Evolutionary conservation across 352 stramenopile species (phyloP).

Genomic region (Phytophthora foliorum): DNA sequence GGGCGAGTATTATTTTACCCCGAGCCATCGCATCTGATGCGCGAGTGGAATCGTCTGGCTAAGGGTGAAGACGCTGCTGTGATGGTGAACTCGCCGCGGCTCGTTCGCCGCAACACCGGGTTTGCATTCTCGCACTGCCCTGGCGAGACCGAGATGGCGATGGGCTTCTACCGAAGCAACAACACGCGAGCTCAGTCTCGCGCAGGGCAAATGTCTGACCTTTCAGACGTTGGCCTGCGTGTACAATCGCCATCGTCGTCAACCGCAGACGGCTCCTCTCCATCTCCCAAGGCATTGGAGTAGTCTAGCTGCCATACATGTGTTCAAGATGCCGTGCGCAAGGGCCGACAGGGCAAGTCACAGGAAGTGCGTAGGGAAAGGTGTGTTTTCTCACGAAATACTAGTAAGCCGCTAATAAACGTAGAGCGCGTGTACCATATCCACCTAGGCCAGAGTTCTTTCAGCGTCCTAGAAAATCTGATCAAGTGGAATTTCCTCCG

Average conservation of each 20-base stretch:
- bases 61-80: slow-evolving; percentile 74
- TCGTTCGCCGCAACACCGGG: slow-evolving; percentile 87
- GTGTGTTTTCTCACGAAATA: slow-evolving; percentile 29
- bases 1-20: slow-evolving; percentile 90
- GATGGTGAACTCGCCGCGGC: slow-evolving; percentile 69
- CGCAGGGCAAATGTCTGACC: slow-evolving; percentile 40
- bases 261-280: slow-evolving; percentile 65
- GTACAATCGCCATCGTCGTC: slow-evolving; percentile 60
- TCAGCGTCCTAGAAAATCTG: slow-evolving; percentile 58
- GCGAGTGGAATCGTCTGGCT: slow-evolving; percentile 90
- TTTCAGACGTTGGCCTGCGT: slow-evolving; percentile 37
- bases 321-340: slow-evolving; percentile 15
- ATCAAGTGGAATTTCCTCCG: slow-evolving; percentile 65
- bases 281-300: slow-evolving; percentile 48
- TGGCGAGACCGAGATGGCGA: slow-evolving; percentile 79
- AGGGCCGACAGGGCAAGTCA: slow-evolving; percentile 6
- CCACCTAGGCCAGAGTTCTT: not conserved
- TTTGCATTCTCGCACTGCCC: slow-evolving; percentile 90
- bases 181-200: slow-evolving; percentile 30
- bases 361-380: slow-evolving; percentile 24
- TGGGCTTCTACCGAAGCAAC: slow-evolving; percentile 50
- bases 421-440: slow-evolving; percentile 42
- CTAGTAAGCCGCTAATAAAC: slow-evolving; percentile 36
- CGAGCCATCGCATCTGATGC: slow-evolving; percentile 90
- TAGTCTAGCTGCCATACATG: slow-evolving; percentile 19